phyloP scores from a whole-genome alignment of 176 grass and related monocot species.

The Phoenix roebelenii region DNA sequence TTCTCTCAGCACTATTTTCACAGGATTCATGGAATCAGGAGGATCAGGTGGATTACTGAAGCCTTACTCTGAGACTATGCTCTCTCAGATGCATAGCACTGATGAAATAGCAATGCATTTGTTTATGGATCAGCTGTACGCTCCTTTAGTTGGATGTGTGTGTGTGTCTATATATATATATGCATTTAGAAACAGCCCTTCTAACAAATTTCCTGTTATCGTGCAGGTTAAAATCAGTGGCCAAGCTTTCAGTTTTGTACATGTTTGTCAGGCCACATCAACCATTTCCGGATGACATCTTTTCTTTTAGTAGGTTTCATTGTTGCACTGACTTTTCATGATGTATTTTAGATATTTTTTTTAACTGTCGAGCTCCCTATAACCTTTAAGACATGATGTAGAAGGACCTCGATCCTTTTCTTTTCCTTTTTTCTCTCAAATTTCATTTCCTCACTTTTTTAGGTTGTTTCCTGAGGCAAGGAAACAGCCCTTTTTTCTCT shows the following conservation, averaged over 20 bases:
- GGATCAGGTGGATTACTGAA: not conserved
- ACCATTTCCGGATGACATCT: slow-evolving; percentile 7
- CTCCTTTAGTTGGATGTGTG: not conserved
- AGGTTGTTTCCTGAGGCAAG: too few relatives aligned
- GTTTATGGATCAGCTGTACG: slow-evolving; percentile 6
- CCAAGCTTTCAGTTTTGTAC: slow-evolving; percentile 8
- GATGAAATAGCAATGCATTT: slow-evolving; percentile 5
- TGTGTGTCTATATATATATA: not conserved
- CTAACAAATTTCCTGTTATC: not conserved
- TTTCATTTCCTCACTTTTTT: too few relatives aligned
- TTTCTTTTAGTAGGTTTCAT: slow-evolving; percentile 2
- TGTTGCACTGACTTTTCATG: too few relatives aligned
- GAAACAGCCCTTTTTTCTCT: too few relatives aligned
- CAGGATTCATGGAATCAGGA: not conserved
- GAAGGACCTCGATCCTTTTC: too few relatives aligned
- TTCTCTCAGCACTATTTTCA: not conserved
- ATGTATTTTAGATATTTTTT: too few relatives aligned
- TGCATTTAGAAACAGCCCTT: not conserved
- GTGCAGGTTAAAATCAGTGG: slow-evolving; percentile 8
- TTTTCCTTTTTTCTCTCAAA: too few relatives aligned
- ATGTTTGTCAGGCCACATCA: slow-evolving; percentile 1
- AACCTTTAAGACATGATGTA: too few relatives aligned
- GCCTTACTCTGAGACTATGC: not conserved
- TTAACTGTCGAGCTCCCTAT: too few relatives aligned
- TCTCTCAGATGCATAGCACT: not conserved